A percentile compares a stretch with the other conserved stretches of the same genome.
These are phyloP conservation scores for Lithospermum erythrorhizon DNA, from an alignment of 257 asterid genomes.

Conservation along the genomic window DNA sequence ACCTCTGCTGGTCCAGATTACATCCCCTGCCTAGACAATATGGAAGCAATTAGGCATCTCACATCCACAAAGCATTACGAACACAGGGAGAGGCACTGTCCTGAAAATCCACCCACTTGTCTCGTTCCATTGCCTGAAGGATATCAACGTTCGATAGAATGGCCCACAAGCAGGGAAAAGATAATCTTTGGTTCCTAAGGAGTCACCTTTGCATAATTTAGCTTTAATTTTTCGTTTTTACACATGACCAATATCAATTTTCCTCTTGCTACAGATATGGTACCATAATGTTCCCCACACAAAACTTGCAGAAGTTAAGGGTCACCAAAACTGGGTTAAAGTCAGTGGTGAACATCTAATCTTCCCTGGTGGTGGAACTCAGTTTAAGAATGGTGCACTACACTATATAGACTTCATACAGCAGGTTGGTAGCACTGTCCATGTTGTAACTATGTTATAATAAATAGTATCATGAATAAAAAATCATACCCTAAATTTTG, in stretches of 20 bases:
- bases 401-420: constrained; percentile 64
- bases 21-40: no score
- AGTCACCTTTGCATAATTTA: constrained; percentile 1
- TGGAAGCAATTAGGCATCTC: no score
- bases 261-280: constrained; percentile 58
- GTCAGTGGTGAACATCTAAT: constrained; percentile 88
- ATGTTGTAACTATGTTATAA: neutral
- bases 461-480: neutral
- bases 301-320: constrained; percentile 79
- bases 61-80: no score
- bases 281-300: constrained; percentile 28
- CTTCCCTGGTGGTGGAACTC: constrained; percentile 99
- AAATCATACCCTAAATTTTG: neutral
- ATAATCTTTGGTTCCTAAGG: constrained; percentile 20
- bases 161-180: constrained; percentile 35
- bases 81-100: no score
- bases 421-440: neutral
- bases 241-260: constrained; percentile 2
- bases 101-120: constrained; percentile 98
- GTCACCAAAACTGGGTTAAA: no score
- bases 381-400: constrained; percentile 94
- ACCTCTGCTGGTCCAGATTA: no score
- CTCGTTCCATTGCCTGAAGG: constrained; percentile 86
- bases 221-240: neutral
- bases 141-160: constrained; percentile 54